phyloP scores from a whole-genome alignment of 2,329 filamentous ascomycete species.

The Knufia fluminis region DNA sequence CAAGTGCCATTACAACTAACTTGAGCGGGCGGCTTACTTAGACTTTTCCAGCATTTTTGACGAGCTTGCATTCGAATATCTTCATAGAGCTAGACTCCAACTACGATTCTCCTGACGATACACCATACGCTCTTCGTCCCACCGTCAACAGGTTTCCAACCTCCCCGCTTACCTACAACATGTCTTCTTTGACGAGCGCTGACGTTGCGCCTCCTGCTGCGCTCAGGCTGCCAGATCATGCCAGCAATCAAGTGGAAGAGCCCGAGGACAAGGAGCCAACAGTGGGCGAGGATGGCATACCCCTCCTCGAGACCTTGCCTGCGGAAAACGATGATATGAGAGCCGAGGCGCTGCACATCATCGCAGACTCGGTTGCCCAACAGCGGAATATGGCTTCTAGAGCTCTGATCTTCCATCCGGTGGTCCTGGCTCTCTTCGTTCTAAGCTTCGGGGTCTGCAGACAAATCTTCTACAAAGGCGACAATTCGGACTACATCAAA shows the following conservation, averaged over 20 bases:
- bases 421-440: constrained; percentile 35
- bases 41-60: constrained; percentile 60
- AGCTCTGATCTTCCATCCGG: constrained; percentile 54
- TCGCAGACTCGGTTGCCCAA: constrained; percentile 74
- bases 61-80: constrained; percentile 70
- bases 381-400: constrained; percentile 61
- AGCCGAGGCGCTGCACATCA: constrained; percentile 58
- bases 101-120: constrained; percentile 55
- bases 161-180: constrained; percentile 29
- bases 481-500: constrained; percentile 43
- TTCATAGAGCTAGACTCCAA: constrained; percentile 53
- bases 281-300: constrained; percentile 20
- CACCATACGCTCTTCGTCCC: constrained; percentile 52
- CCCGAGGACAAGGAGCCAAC: constrained; percentile 21
- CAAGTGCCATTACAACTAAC: constrained; percentile 5
- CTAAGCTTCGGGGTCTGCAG: constrained; percentile 31
- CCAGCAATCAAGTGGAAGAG: constrained; percentile 22
- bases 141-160: constrained; percentile 26
- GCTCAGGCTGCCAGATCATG: constrained; percentile 33
- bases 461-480: constrained; percentile 30
- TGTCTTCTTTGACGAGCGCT: neutral
- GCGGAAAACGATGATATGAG: constrained; percentile 46
- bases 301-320: constrained; percentile 27
- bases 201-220: constrained; percentile 24
- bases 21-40: constrained; percentile 1